Evolutionary conservation across 106 monocot species (phyloP).

Genomic region (Allium fistulosum): DNA sequence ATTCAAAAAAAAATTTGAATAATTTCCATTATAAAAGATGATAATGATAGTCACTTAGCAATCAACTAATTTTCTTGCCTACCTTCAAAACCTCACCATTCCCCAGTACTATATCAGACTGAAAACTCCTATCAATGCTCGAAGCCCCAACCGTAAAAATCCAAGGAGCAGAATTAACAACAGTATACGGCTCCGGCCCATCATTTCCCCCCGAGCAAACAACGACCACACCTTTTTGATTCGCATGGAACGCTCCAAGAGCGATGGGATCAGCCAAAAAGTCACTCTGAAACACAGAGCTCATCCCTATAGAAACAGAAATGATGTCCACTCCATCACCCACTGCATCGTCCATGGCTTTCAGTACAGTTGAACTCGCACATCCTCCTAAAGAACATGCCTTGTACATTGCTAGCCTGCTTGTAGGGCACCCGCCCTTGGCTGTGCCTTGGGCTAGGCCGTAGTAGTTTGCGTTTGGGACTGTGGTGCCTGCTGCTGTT

Average conservation of each 20-base stretch:
- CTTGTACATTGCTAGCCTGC: slow-evolving; percentile 82
- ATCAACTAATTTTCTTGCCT: not conserved
- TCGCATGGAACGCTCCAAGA: slow-evolving; percentile 83
- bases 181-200: slow-evolving; percentile 86
- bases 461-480: slow-evolving; percentile 65
- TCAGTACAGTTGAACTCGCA: slow-evolving; percentile 55
- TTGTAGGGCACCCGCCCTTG: slow-evolving; percentile 70
- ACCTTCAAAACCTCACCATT: slow-evolving; percentile 68
- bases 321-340: slow-evolving; percentile 83
- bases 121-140: slow-evolving; percentile 76
- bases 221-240: slow-evolving; percentile 69
- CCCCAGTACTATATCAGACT: slow-evolving; percentile 65
- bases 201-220: slow-evolving; percentile 94
- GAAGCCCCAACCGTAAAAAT: slow-evolving; percentile 87
- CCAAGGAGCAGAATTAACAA: slow-evolving; percentile 94
- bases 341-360: slow-evolving; percentile 92
- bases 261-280: slow-evolving; percentile 89
- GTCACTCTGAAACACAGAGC: slow-evolving; percentile 83
- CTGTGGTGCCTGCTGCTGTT: slow-evolving; percentile 60
- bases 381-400: slow-evolving; percentile 92
- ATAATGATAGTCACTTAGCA: no score
- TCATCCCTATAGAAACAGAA: slow-evolving; percentile 93
- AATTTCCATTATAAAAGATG: no score
- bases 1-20: no score
- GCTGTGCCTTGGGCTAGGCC: slow-evolving; percentile 77